Conservation (phyloP, 2,329 filamentous ascomycete genomes). For the Aspergillus alliaceus region DNA sequence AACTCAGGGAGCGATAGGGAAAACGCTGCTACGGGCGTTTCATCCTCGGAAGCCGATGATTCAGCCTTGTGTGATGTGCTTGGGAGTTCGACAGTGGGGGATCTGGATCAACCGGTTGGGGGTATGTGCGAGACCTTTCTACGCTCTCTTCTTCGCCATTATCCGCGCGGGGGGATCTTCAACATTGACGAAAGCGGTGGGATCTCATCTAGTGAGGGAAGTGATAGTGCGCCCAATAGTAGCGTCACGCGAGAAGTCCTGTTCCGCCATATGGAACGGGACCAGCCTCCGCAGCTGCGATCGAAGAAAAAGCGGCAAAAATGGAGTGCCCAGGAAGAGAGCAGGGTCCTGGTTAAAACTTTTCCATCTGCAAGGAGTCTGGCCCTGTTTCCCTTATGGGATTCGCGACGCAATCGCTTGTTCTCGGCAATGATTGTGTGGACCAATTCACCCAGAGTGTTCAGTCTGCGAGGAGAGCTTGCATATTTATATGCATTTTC, state of each 20-base stretch:
- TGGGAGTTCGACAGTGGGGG: slow-evolving; percentile 21
- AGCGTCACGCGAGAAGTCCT: slow-evolving; percentile 10
- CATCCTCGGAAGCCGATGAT: neutral
- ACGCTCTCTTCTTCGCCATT: slow-evolving; percentile 19
- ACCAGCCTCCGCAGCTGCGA: neutral
- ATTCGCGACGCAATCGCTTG: slow-evolving; percentile 29
- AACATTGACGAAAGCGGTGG: slow-evolving; percentile 22
- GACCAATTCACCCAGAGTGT: slow-evolving; percentile 27
- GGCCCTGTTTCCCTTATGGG: slow-evolving; percentile 33
- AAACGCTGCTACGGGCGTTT: too few relatives aligned
- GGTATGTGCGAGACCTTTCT: slow-evolving; percentile 21
- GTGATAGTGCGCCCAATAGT: slow-evolving; percentile 10
- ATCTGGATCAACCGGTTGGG: slow-evolving; percentile 17
- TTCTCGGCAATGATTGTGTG: slow-evolving; percentile 31
- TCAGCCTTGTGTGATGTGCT: slow-evolving; percentile 9
- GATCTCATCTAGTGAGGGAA: slow-evolving; percentile 13
- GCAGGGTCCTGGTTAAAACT: slow-evolving; percentile 20
- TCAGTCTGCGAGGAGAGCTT: slow-evolving; percentile 28
- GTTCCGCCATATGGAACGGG: neutral
- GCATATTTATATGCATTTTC: slow-evolving; percentile 30
- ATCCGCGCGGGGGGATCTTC: slow-evolving; percentile 30
- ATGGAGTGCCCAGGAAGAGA: slow-evolving; percentile 16
- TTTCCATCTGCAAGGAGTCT: slow-evolving; percentile 29
- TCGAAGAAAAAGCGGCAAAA: slow-evolving; percentile 15
- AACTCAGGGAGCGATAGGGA: too few relatives aligned